Base-by-base conservation (phyloP, 2,329 filamentous ascomycete species). In the Colletotrichum sp. region DNA sequence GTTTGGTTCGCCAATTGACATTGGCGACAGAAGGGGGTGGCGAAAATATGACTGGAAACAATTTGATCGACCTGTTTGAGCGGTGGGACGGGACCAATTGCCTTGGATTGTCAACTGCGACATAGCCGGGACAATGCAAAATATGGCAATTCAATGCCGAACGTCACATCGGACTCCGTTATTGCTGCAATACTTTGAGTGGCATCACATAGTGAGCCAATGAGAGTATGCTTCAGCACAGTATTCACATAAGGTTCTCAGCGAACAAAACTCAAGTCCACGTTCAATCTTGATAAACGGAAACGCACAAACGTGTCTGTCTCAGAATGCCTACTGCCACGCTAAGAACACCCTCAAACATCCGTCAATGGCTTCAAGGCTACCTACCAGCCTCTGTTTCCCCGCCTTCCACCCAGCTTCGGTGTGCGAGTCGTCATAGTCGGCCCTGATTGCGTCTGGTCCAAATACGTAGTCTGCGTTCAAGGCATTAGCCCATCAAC, bases 361-460 rank as follows among this genome's bases (percentile, higher is more conserved):
- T 49, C 39, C 9, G 39, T n/a, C 39, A 49, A 49, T n/a, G 39
- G 39, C 39, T 44, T 44, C 18, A 1, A 44, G 18, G 1, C 8
- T 49, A 0, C 18, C 39, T 0, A n/a, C 18, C 0, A 1, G 3
- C 39, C 39, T n/a, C 39, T 49, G 18, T 6, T 3, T 49, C 18
- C 39, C 18, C 9, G 18, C 9, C 9, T 0, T n/a, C 39, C 18
- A 44, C 39, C 39, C 18, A 44, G 18, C 39, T 18, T 44, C 9
- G 39, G 18, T 44, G 18, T 49, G 39, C 18, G 39, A 49, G 39
- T 49, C 39, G 39, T 2, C 39, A 49, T 49, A 6, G 9, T n/a
- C 39, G 39, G 39, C 39, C 39, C 39, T n/a, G 18, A 2, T 12
- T 44, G 36, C 4, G 36, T 44, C 36, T 18, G 16, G 16, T 44